Conservation (phyloP, 208 protist species). For the Crithidia acanthocephali region DNA sequence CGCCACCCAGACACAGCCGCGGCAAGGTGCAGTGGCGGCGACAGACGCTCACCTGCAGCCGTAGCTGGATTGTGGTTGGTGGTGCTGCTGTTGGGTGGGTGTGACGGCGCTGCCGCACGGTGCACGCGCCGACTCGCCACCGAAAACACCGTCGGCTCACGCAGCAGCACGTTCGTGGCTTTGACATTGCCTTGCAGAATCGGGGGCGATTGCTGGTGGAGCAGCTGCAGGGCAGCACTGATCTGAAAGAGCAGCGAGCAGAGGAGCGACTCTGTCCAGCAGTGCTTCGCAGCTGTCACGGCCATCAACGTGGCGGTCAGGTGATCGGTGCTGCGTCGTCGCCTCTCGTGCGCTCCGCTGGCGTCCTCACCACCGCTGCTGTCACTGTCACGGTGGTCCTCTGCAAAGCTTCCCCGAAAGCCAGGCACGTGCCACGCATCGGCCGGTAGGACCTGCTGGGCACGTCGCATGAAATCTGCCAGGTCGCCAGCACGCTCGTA, state of each 20-base stretch:
- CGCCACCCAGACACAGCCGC: too few species aligned
- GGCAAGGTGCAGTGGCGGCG: too few species aligned
- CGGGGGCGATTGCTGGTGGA: slow-evolving; percentile 35
- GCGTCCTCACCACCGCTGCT: not conserved
- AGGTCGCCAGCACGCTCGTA: slow-evolving; percentile 36
- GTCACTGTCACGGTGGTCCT: not conserved
- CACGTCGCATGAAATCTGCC: slow-evolving; percentile 11
- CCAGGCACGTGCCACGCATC: slow-evolving; percentile 5
- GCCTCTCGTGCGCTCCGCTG: too few species aligned
- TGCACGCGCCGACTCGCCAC: slow-evolving; percentile 21
- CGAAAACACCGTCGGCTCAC: slow-evolving; percentile 23
- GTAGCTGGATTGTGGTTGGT: too few species aligned
- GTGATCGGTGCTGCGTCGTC: too few species aligned
- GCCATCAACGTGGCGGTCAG: too few species aligned
- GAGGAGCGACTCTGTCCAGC: slow-evolving; percentile 37
- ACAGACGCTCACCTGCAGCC: too few species aligned
- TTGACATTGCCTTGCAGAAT: slow-evolving; percentile 36
- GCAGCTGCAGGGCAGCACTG: slow-evolving; percentile 32
- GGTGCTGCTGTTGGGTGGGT: too few species aligned
- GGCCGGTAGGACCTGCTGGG: slow-evolving; percentile 7
- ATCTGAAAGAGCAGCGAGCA: slow-evolving; percentile 37
- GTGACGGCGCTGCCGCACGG: not conserved
- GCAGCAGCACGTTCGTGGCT: slow-evolving; percentile 23
- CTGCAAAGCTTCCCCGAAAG: not conserved
- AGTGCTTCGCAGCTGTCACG: not conserved